phyloP scores from a whole-genome alignment of 163 green algal genomes.

The Trebouxiophyceae sp. region DNA sequence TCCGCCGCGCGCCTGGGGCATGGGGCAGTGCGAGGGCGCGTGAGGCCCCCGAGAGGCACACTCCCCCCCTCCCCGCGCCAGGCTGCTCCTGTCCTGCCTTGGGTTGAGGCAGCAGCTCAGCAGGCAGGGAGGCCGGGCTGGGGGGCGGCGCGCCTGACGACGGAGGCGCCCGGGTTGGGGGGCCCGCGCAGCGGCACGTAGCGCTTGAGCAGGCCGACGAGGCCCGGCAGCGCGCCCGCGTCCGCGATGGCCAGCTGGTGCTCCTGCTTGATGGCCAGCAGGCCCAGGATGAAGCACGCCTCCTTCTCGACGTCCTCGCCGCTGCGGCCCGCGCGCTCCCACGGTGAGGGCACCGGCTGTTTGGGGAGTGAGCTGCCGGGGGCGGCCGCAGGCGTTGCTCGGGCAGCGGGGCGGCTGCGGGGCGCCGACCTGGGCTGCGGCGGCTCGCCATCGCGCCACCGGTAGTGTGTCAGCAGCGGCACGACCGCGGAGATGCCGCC shows the following conservation, averaged over 20 bases:
- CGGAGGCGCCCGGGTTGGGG: conserved; percentile 3
- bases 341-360: no score
- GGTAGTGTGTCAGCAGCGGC: conserved; percentile 49
- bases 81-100: no score
- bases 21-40: conserved; percentile 42
- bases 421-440: background rate
- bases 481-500: conserved; percentile 64
- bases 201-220: conserved; percentile 27
- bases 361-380: no score
- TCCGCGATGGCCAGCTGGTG: conserved; percentile 86
- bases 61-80: background rate
- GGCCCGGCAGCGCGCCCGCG: conserved; percentile 11
- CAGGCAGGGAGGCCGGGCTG: no score
- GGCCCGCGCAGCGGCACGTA: conserved; percentile 11
- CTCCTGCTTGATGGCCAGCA: conserved; percentile 92
- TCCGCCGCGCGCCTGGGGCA: no score
- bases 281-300: conserved; percentile 87
- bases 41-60: background rate
- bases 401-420: no score
- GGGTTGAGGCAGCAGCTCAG: no score
- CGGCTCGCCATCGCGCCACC: conserved; percentile 7
- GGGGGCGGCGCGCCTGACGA: conserved; percentile 8
- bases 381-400: no score
- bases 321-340: no score
- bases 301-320: conserved; percentile 85